A percentile compares a stretch with the other conserved stretches of the same genome.
These are phyloP conservation scores for Chlorella vulgaris DNA, from an alignment of 139 green algal genomes.

Conservation along the genomic window DNA sequence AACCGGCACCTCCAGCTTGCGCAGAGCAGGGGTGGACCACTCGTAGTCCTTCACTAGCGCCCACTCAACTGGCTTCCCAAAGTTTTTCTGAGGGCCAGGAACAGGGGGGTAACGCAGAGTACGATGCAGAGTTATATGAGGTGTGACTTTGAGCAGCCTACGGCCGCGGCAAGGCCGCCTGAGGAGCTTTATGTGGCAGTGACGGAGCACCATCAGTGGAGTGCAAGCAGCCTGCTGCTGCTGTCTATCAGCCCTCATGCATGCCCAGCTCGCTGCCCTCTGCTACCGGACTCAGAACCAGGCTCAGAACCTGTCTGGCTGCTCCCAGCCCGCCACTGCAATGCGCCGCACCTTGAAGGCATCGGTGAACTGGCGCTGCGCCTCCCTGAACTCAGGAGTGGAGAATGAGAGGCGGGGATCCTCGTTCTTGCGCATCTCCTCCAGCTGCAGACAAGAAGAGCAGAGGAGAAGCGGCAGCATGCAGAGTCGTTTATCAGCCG, in stretches of 20 bases:
- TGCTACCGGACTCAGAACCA: no score
- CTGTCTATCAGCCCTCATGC: no score
- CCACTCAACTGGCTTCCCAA: slow-evolving; percentile 89
- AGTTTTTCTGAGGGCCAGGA: slow-evolving; percentile 83
- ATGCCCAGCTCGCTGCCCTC: no score
- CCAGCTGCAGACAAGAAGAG: slow-evolving; percentile 61
- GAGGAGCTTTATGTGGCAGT: no score
- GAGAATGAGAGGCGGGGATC: slow-evolving; percentile 92
- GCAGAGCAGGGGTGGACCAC: slow-evolving; percentile 81
- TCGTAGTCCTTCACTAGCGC: slow-evolving; percentile 84
- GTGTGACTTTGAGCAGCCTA: background rate
- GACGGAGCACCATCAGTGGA: no score
- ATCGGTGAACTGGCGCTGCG: slow-evolving; percentile 88
- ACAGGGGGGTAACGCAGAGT: background rate
- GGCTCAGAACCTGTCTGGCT: no score
- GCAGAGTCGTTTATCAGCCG: background rate
- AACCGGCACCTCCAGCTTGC: slow-evolving; percentile 73
- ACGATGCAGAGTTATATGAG: background rate
- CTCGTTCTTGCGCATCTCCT: slow-evolving; percentile 83
- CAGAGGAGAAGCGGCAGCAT: background rate
- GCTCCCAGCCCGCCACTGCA: no score
- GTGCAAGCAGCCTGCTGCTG: no score
- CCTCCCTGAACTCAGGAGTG: slow-evolving; percentile 95
- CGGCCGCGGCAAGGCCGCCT: no score
- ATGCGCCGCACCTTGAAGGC: slow-evolving; percentile 78